Evolutionary conservation across 192 early-diverging fungal species (phyloP).

Genomic region (Coemansia sp.): DNA sequence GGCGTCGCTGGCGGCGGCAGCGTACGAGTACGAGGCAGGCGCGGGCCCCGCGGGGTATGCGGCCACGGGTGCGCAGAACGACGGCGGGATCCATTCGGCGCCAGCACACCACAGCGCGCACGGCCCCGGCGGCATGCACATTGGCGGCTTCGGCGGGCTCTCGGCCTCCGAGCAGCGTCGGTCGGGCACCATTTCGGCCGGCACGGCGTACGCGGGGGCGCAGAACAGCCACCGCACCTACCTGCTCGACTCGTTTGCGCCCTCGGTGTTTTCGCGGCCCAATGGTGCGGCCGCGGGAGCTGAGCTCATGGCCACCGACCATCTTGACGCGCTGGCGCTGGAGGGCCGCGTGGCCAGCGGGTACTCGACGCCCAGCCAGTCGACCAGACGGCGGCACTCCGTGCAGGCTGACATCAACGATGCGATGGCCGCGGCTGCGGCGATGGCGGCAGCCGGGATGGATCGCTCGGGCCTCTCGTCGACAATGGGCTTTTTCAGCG

Average conservation of each 20-base stretch:
- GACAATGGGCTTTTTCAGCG: constrained; percentile 31
- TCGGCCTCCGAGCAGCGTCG: constrained; percentile 20
- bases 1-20: background rate
- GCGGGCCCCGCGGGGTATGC: background rate
- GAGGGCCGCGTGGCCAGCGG: constrained; percentile 41
- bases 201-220: constrained; percentile 14
- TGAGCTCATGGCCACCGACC: constrained; percentile 41
- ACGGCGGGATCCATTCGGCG: constrained; percentile 38
- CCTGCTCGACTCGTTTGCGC: constrained; percentile 41
- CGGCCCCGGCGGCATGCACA: background rate
- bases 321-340: constrained; percentile 51
- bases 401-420: constrained; percentile 49
- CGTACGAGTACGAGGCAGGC: background rate
- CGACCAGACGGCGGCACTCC: constrained; percentile 47
- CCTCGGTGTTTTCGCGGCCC: constrained; percentile 44
- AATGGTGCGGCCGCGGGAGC: constrained; percentile 4
- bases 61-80: background rate
- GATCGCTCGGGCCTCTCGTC: constrained; percentile 37
- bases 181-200: constrained; percentile 20
- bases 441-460: constrained; percentile 36
- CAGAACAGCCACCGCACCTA: constrained; percentile 15
- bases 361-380: constrained; percentile 46
- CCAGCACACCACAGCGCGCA: constrained; percentile 18
- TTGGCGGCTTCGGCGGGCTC: constrained; percentile 12
- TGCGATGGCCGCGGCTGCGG: constrained; percentile 40